Percentiles rank a stretch among this genome's conserved stretches.
phyloP scores from a whole-genome alignment of 2,329 filamentous ascomycete genomes.

The Colletotrichum melonis region DNA sequence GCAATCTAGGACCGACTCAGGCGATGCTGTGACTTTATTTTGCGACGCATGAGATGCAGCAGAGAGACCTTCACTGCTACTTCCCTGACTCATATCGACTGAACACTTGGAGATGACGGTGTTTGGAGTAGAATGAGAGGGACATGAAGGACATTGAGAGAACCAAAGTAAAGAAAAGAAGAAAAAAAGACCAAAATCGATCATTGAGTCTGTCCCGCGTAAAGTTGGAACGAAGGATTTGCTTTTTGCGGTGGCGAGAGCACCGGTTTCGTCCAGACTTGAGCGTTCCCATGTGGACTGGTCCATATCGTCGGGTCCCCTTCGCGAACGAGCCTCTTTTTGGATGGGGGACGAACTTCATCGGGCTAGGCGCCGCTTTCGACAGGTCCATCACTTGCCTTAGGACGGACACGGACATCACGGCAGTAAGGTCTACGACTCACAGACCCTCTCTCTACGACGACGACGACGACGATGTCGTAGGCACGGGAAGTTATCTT shows the following conservation, averaged over 20 bases:
- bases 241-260: background rate
- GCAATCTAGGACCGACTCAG: conserved; percentile 3
- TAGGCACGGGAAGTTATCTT: background rate
- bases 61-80: background rate
- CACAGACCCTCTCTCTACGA: conserved; percentile 19
- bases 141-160: background rate
- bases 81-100: conserved; percentile 26
- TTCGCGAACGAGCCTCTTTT: conserved; percentile 31
- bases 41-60: background rate
- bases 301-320: conserved; percentile 29
- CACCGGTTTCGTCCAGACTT: conserved; percentile 13
- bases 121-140: conserved; percentile 21
- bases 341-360: background rate
- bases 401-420: conserved; percentile 17
- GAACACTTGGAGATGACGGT: background rate
- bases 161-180: background rate
- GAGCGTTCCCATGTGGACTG: conserved; percentile 15
- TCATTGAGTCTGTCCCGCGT: background rate
- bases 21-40: background rate
- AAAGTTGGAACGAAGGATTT: background rate
- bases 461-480: background rate
- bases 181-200: background rate
- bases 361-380: conserved; percentile 10
- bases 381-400: conserved; percentile 3
- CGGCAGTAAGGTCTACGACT: conserved; percentile 7